A percentile compares a stretch with the other conserved stretches of the same genome.
Evolutionary conservation across 2,329 filamentous ascomycete genomes (phyloP).

Genomic region (Didymella arachidicola): DNA sequence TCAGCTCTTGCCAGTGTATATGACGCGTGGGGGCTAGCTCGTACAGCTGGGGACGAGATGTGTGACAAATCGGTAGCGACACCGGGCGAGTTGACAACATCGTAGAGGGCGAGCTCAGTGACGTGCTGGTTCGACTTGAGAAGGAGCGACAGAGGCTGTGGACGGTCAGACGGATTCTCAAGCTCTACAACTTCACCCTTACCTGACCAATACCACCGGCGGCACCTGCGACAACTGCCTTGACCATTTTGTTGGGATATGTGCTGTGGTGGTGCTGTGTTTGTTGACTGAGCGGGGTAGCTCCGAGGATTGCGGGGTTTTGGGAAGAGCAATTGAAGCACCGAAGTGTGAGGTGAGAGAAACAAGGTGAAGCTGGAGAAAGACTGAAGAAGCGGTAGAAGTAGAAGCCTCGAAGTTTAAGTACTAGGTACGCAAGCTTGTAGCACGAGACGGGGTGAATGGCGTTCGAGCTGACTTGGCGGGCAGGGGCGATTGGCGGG

Average conservation of each 20-base stretch:
- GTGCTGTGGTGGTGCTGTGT: slow-evolving; percentile 19
- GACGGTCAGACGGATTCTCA: slow-evolving; percentile 24
- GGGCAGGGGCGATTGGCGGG: slow-evolving; percentile 23
- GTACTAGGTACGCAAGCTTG: slow-evolving; percentile 37
- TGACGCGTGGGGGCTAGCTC: slow-evolving; percentile 43
- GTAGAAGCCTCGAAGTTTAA: slow-evolving; percentile 32
- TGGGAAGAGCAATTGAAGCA: slow-evolving; percentile 29
- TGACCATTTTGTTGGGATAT: slow-evolving; percentile 50
- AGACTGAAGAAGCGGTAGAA: slow-evolving; percentile 18
- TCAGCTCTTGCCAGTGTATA: slow-evolving; percentile 28
- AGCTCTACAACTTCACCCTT: slow-evolving; percentile 36
- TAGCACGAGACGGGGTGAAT: slow-evolving; percentile 38
- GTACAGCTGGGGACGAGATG: slow-evolving; percentile 87
- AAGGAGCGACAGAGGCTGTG: slow-evolving; percentile 91
- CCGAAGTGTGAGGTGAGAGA: slow-evolving; percentile 18
- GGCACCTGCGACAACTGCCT: slow-evolving; percentile 81
- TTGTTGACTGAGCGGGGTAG: slow-evolving; percentile 28
- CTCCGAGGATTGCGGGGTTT: slow-evolving; percentile 18
- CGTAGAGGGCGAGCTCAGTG: slow-evolving; percentile 94
- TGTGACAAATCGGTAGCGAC: slow-evolving; percentile 96
- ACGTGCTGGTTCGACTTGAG: slow-evolving; percentile 89
- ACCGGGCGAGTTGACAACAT: slow-evolving; percentile 98
- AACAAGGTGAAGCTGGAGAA: slow-evolving; percentile 15
- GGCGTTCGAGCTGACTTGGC: slow-evolving; percentile 20
- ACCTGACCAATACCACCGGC: slow-evolving; percentile 99